Conservation (phyloP, 2,329 filamentous ascomycete species). For the Ceratocystis destructans region DNA sequence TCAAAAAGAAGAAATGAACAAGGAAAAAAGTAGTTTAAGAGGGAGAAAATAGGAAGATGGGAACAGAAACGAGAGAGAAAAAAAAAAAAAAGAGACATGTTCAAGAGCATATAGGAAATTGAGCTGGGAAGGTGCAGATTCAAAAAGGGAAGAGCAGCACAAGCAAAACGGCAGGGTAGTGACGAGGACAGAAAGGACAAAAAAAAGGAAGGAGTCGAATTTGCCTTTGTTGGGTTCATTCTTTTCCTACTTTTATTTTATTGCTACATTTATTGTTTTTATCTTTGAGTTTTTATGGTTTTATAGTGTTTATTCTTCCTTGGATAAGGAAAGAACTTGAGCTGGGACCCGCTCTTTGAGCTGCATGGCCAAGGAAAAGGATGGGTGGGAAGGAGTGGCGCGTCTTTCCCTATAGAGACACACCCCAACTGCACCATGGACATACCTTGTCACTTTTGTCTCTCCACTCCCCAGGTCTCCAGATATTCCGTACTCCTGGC, state of each 20-base stretch:
- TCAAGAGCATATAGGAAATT: neutral
- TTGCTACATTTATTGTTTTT: neutral
- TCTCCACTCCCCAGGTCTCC: neutral
- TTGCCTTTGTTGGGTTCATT: neutral
- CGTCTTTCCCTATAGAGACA: neutral
- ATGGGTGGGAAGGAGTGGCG: conserved; percentile 3
- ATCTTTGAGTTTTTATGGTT: neutral
- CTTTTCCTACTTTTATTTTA: neutral
- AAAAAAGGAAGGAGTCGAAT: neutral
- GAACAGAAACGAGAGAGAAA: neutral
- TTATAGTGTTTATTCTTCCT: neutral
- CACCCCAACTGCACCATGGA: neutral
- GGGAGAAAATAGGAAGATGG: neutral
- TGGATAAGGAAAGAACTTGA: neutral
- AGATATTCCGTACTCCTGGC: neutral
- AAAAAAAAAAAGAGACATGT: neutral
- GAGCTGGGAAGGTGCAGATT: neutral
- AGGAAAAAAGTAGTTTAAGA: neutral
- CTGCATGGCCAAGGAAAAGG: conserved; percentile 4
- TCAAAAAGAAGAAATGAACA: neutral
- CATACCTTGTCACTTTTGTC: no score
- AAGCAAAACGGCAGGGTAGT: neutral
- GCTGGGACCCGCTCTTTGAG: neutral
- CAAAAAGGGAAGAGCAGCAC: conserved; percentile 6
- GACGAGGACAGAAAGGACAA: neutral